Evolutionary conservation across 441 rosid species (phyloP).

Genomic region (Breynia disticha): DNA sequence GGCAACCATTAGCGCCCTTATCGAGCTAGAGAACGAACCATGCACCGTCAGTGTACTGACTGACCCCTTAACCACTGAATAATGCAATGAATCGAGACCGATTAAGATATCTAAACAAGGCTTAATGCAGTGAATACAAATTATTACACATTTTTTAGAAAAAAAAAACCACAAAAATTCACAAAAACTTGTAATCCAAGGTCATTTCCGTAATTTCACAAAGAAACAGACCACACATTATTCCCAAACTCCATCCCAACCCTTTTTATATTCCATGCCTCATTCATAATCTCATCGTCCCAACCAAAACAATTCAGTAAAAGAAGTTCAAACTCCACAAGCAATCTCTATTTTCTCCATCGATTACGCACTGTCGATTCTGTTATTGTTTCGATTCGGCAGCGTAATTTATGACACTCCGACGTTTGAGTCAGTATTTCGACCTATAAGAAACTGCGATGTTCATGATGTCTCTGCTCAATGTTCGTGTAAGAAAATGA

Average conservation of each 20-base stretch:
- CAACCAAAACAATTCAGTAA: neutral
- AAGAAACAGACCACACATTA: neutral
- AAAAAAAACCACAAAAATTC: too few relatives aligned
- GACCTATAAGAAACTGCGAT: too few relatives aligned
- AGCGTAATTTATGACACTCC: neutral
- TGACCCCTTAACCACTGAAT: too few relatives aligned
- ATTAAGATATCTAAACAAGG: constrained; percentile 2
- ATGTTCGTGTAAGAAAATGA: constrained; percentile 21
- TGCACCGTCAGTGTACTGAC: neutral
- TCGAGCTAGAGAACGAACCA: too few relatives aligned
- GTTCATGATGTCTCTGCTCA: neutral
- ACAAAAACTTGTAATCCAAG: neutral
- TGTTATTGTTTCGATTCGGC: neutral
- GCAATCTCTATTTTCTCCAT: neutral
- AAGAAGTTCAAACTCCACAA: constrained; percentile 11
- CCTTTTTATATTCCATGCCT: constrained; percentile 23
- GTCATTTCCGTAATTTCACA: constrained; percentile 29
- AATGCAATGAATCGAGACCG: neutral
- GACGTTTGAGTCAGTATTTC: too few relatives aligned
- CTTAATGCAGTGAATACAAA: constrained; percentile 1
- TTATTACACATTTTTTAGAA: neutral
- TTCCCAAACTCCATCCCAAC: neutral
- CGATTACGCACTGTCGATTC: too few relatives aligned
- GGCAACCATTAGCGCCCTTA: too few relatives aligned
- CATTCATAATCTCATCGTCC: constrained; percentile 19